Conservation (phyloP, 495 filamentous ascomycete genomes). For the Daldinia loculata region DNA sequence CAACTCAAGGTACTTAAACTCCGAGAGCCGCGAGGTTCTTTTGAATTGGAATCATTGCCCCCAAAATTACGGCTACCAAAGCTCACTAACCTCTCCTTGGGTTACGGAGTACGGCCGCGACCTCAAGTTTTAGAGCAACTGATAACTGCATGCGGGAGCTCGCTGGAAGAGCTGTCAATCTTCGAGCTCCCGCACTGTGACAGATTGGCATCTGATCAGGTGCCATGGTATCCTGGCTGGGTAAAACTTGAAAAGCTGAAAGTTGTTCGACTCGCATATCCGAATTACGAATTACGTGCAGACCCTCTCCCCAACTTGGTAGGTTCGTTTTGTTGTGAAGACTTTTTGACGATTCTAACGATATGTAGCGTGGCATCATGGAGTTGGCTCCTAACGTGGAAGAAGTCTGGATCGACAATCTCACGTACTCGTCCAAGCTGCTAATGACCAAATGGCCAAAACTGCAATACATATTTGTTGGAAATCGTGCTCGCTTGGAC, state of each 20-base stretch:
- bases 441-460: slow-evolving; percentile 21
- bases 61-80: background rate
- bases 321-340: slow-evolving; percentile 8
- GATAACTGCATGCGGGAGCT: slow-evolving; percentile 17
- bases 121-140: slow-evolving; percentile 13
- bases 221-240: slow-evolving; percentile 24
- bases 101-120: background rate
- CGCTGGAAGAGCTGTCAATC: slow-evolving; percentile 39
- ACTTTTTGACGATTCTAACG: slow-evolving; percentile 18
- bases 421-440: background rate
- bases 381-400: slow-evolving; percentile 35
- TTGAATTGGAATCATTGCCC: background rate
- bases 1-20: slow-evolving; percentile 34
- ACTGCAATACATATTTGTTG: slow-evolving; percentile 32
- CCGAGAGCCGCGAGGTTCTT: background rate
- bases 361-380: slow-evolving; percentile 14
- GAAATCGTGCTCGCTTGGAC: background rate
- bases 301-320: background rate
- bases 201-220: background rate
- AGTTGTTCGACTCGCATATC: slow-evolving; percentile 18
- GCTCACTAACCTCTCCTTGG: slow-evolving; percentile 30
- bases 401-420: slow-evolving; percentile 34
- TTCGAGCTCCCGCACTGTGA: slow-evolving; percentile 17
- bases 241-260: slow-evolving; percentile 35
- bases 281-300: background rate